Percentiles rank a stretch among this genome's conserved stretches.
Conservation (phyloP, 441 rosid species). For the Flueggea neowawraea region DNA sequence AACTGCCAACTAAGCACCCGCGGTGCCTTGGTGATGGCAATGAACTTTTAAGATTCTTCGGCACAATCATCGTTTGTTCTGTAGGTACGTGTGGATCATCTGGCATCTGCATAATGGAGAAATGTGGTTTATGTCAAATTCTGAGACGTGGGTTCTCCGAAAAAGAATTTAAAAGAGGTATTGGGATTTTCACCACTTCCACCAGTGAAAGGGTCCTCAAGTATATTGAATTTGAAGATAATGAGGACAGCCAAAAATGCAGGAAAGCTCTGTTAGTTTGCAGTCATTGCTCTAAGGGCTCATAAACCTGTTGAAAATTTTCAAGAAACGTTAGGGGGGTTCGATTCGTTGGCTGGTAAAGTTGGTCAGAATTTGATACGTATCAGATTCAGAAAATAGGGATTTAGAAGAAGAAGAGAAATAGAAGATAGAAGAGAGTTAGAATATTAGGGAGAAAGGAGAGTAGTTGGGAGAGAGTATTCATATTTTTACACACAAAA, state of each 20-base stretch:
- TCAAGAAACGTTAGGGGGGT: slow-evolving; percentile 38
- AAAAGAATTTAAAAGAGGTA: slow-evolving; percentile 17
- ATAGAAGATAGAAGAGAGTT: too few relatives aligned
- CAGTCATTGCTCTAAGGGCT: slow-evolving; percentile 69
- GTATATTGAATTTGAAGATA: slow-evolving; percentile 18
- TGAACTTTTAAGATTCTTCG: slow-evolving; percentile 63
- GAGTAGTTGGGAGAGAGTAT: too few relatives aligned
- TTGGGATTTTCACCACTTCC: slow-evolving; percentile 53
- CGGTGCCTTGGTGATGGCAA: slow-evolving; percentile 80
- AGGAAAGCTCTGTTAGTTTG: slow-evolving; percentile 52
- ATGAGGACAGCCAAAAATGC: slow-evolving; percentile 2
- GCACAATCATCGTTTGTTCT: slow-evolving; percentile 44
- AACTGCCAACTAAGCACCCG: slow-evolving; percentile 44
- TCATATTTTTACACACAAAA: too few relatives aligned
- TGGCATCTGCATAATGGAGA: slow-evolving; percentile 35
- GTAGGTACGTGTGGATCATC: slow-evolving; percentile 34
- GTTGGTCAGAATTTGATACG: slow-evolving; percentile 22
- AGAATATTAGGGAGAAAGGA: too few relatives aligned
- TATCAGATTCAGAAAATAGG: too few relatives aligned
- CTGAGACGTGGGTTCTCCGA: slow-evolving; percentile 49
- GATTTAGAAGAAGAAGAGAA: too few relatives aligned
- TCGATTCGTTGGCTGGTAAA: slow-evolving; percentile 66
- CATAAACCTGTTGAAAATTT: slow-evolving; percentile 41
- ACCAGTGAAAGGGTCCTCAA: slow-evolving; percentile 45
- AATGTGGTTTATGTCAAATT: slow-evolving; percentile 52